Evolutionary conservation across 78 protist genomes (phyloP).

Genomic region (Cavenderia fasciculata): DNA sequence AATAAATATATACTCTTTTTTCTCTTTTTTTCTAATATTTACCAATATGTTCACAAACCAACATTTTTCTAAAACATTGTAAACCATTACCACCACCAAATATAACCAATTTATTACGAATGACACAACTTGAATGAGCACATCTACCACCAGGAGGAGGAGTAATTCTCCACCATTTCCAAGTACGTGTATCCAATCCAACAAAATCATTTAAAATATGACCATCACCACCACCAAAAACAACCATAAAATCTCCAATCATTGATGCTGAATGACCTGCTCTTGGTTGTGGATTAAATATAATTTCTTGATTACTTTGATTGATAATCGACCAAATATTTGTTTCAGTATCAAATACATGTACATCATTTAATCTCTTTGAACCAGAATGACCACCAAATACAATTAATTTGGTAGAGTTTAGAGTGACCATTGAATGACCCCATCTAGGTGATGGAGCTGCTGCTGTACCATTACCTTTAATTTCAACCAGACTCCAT

Average conservation of each 20-base stretch:
- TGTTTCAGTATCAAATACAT: conserved; percentile 19
- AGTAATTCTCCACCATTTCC: conserved; percentile 65
- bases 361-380: conserved; percentile 47
- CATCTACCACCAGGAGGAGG: conserved; percentile 54
- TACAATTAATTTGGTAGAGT: background rate
- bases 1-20: no score
- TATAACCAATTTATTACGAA: conserved; percentile 26
- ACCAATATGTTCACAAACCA: conserved; percentile 23
- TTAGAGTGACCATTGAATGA: conserved; percentile 39
- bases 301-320: background rate
- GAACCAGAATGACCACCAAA: conserved; percentile 64
- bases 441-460: conserved; percentile 69
- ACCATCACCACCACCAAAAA: conserved; percentile 82
- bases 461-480: background rate
- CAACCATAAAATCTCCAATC: conserved; percentile 27
- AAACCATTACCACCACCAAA: conserved; percentile 79
- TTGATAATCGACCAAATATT: conserved; percentile 40
- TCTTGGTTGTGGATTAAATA: conserved; percentile 35
- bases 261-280: conserved; percentile 70
- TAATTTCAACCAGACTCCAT: conserved; percentile 31
- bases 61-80: conserved; percentile 44
- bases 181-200: conserved; percentile 18
- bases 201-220: conserved; percentile 46
- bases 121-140: conserved; percentile 43
- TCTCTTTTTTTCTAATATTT: no score